Base-by-base conservation (phyloP, 257 asterid genomes). In the Verbena officinalis region DNA sequence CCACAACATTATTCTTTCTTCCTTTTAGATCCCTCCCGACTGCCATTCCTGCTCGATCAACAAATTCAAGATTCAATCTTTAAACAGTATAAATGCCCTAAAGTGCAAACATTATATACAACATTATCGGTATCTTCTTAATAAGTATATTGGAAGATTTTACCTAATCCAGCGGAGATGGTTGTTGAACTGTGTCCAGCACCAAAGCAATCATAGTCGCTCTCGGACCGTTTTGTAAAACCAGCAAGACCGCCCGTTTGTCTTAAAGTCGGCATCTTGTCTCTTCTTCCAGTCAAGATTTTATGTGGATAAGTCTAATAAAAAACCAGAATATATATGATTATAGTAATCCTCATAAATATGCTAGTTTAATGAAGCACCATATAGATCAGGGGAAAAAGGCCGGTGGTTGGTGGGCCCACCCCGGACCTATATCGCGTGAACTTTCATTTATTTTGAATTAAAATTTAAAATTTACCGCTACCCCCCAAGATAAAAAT, bases 131-230 rank as follows among this genome's bases (percentile, higher is more conserved):
- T 9, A 9, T 5, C 11, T 36, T 36, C 40, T 7, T 36, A 36
- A 36, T 4, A 36, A 36, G 11, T 4, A 36, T 2, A 36, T 7
- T 4, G 8, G n/a, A 17, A 19, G 30, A 31, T 8, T 27, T 10
- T 70, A 84, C 95, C 95, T 68, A 87, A 60, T 59, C 89, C 89
- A 53, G 91, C 89, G 15, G 95, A 87, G 68, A 84, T 87, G 51
- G 84, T 87, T 66, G 91, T 87, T 24, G 95, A 87, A 73, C 95
- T 84, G 64, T 87, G 91, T 45, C 91, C 89, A 9, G 95, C 42
- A 11, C 95, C 87, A 71, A 87, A 87, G 78, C 91, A 78, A 73
- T 87, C 95, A 49, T 87, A 75, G 34, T 84, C 91, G 45, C 95
- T 84, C 73, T 87, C 95, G 0, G 86, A 80, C 40, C 89, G 81